These are phyloP conservation scores for Cercospora sp. DNA, from an alignment of 2,329 filamentous ascomycete genomes.

Conservation along the genomic window DNA sequence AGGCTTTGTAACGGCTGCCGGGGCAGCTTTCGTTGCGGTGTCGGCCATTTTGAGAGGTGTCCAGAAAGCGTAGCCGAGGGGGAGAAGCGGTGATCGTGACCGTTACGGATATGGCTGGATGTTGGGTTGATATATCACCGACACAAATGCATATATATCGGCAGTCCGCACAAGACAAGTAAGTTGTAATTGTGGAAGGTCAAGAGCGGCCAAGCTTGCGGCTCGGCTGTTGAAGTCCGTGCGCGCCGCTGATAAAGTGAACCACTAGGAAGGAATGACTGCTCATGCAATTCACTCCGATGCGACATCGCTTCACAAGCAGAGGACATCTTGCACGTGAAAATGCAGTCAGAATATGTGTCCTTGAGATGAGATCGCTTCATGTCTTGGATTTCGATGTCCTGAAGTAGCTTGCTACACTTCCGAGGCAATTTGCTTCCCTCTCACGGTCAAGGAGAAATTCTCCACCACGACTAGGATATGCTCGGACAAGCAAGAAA, in stretches of 20 bases:
- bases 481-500: not conserved
- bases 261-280: not conserved
- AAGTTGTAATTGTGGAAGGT: constrained; percentile 8
- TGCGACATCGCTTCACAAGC: not conserved
- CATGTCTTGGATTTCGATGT: not conserved
- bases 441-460: not conserved
- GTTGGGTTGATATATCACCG: constrained; percentile 3
- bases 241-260: not conserved
- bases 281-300: not conserved
- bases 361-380: not conserved
- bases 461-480: not conserved
- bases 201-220: constrained; percentile 1
- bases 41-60: constrained; percentile 31
- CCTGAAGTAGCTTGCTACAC: not conserved
- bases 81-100: not conserved
- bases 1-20: constrained; percentile 59
- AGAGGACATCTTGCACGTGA: not conserved
- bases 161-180: constrained; percentile 1
- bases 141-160: constrained; percentile 5
- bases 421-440: not conserved
- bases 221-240: not conserved
- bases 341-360: not conserved
- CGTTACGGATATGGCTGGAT: not conserved
- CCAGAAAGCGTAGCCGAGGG: not conserved
- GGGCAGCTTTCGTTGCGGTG: constrained; percentile 22